phyloP scores from a whole-genome alignment of 2,329 filamentous ascomycete species.

The Didymella exigua region DNA sequence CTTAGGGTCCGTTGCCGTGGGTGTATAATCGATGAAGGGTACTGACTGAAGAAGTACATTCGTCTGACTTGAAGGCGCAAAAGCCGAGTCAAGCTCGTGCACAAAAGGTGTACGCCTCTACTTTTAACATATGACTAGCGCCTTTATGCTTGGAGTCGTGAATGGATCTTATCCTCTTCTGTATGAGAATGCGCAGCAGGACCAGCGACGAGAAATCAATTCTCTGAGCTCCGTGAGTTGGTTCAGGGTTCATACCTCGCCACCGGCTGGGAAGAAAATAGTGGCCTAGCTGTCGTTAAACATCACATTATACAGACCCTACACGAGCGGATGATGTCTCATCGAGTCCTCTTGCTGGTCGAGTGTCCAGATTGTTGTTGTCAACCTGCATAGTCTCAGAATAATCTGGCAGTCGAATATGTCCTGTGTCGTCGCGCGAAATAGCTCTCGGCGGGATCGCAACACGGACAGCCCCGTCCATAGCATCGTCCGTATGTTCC shows the following conservation, averaged over 20 bases:
- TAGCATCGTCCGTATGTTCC: background rate
- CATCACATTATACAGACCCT: background rate
- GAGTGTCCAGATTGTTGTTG: background rate
- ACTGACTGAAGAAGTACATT: background rate
- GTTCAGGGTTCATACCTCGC: background rate
- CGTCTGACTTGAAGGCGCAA: background rate
- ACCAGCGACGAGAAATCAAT: background rate
- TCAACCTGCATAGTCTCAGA: constrained; percentile 20
- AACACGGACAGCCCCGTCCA: constrained; percentile 13
- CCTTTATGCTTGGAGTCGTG: background rate
- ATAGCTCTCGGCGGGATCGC: constrained; percentile 50
- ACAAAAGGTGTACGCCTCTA: background rate
- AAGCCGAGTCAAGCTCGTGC: background rate
- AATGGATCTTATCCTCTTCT: background rate
- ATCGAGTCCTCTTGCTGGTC: background rate
- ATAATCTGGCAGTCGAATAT: constrained; percentile 50
- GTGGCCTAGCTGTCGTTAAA: background rate
- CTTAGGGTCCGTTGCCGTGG: too few species aligned
- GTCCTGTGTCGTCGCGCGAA: constrained; percentile 42
- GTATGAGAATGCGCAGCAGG: background rate
- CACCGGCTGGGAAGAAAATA: background rate
- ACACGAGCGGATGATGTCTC: background rate
- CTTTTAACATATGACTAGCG: background rate
- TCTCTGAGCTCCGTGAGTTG: background rate
- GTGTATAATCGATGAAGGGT: background rate